Evolutionary conservation across 148 eudicot species (phyloP), one percentile per base, ranked within the genome.

Genomic region (Vaccinium myrtillus): DNA sequence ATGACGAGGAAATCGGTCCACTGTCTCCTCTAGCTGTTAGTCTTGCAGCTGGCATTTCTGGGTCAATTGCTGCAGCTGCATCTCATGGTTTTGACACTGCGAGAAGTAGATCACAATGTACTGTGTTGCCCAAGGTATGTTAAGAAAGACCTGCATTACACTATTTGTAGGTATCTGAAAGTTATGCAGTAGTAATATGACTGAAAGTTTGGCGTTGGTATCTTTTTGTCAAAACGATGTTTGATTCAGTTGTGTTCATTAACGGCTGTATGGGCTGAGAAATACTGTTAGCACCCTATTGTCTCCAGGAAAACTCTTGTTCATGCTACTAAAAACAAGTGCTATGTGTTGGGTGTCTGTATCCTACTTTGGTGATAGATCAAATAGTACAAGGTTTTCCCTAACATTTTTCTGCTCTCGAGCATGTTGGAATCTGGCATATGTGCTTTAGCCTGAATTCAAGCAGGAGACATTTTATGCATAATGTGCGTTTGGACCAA

Each of bases 81-180:
- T 95, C 99, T 83, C 99, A 96, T 92, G 86, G 91, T 78, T 96
- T 96, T 86, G 99, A 96, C 87, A 96, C 98, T 65, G 91, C 98
- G 27, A 93, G 84, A 87, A 88, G 86, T 83, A 92, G 99, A 27
- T 89, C 99, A 76, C 98, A 95, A 49, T 96, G 98, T 71, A 87
- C 89, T 79, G 95, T 96, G 84, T 79, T 96, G 75, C 96, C 99
- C 53, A 94, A 90, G 91, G 93, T 91, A 78, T 67, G 53, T 6
- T 78, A 49, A 46, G 58, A 51, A 43, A 77, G 32, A 36, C 23
- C 5, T 50, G 25, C 50, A 51, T 25, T 30, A 69, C 39, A 69
- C 30, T 69, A 27, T 14, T 39, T 69, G 30, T 69, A 11, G 4
- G 13, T 23, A 67, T 67, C 36, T 10, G 25, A 27, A 10, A 25